Percentiles rank a stretch among this genome's conserved stretches.
These are phyloP conservation scores for Hypoxylon sp. DNA, from an alignment of 2,329 filamentous ascomycete species.

Conservation along the genomic window DNA sequence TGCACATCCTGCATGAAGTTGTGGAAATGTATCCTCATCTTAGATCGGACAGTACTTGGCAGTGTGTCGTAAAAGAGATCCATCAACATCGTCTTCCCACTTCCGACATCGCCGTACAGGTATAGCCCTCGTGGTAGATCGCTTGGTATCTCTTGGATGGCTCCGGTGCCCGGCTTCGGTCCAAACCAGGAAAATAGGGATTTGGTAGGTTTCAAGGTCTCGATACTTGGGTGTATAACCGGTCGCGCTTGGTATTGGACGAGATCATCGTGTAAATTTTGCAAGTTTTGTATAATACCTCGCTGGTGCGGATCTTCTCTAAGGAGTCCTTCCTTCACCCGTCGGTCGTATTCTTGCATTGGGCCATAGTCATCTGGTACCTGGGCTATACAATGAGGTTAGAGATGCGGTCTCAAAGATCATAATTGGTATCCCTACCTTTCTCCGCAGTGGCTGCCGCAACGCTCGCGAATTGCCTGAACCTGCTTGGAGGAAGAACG, in stretches of 20 bases:
- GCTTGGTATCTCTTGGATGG: conserved; percentile 72
- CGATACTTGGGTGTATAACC: conserved; percentile 82
- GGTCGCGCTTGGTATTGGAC: conserved; percentile 78
- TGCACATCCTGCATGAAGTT: conserved; percentile 99
- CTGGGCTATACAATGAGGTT: conserved; percentile 32
- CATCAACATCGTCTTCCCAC: conserved; percentile 99
- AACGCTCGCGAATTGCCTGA: conserved; percentile 45
- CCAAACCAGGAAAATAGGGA: conserved; percentile 75
- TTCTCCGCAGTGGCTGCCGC: conserved; percentile 38
- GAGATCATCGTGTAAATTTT: conserved; percentile 90
- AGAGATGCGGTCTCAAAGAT: conserved; percentile 13
- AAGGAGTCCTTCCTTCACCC: conserved; percentile 80
- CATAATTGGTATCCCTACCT: conserved; percentile 35
- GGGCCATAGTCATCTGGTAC: conserved; percentile 71
- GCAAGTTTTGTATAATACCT: conserved; percentile 89
- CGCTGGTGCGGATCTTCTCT: conserved; percentile 93
- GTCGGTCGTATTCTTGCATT: conserved; percentile 87
- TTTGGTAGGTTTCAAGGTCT: conserved; percentile 73
- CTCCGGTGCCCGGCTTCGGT: conserved; percentile 57
- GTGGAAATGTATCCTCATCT: conserved; percentile 97
- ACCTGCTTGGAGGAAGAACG: conserved; percentile 21
- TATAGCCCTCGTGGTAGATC: conserved; percentile 90
- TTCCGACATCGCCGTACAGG: conserved; percentile 95
- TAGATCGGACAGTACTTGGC: conserved; percentile 81
- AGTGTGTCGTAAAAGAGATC: conserved; percentile 97